Base-by-base conservation (phyloP, 805 yeast genomes). In the Zygotorulaspora chibaensis region DNA sequence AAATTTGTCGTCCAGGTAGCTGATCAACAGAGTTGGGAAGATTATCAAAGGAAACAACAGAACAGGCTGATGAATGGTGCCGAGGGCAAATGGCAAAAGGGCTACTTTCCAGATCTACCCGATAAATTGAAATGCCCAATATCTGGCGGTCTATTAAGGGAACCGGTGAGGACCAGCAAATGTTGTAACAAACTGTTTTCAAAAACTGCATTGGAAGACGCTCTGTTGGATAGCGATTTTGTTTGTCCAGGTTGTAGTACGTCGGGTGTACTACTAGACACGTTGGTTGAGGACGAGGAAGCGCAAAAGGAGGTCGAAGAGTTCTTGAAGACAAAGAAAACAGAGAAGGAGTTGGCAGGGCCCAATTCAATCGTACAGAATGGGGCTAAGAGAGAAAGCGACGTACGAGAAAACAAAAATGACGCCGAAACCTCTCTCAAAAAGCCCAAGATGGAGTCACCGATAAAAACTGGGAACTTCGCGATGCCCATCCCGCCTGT, bases 1-100 rank as follows among this genome's bases (percentile, higher is more conserved):
- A 87, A 90, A 58, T 93, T 86, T 63, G 99, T 93, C 3, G 84
- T 88, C 40, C 96, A 95, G n/a, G 81, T 90, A 50, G 98, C 98
- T 0, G 99, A 93, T 68, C 78, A 81, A 35, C 83, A 82, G 58
- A 84, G 96, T 0, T 91, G 99, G 99, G 81, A 82, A 44, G 80
- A 76, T 39, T 90, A 80, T 61, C 96, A 89, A 62, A 81, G 86
- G 52, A 83, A 81, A 61, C 72, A 67, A 57, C 63, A 64, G 44
- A 56, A 59, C 23, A 46, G 64, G 16, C 43, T 56, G 30, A 53
- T 66, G 48, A 54, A 63, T 47, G 54, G 76, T 67, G 58, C 71
- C 59, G 61, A 77, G 72, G 36, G 74, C 64, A 31, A 67, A 65
- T 62, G 75, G 73, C 12, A 72, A 69, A 53, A 80, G 75, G 45